Percentiles rank a stretch among this genome's conserved stretches.
phyloP scores from a whole-genome alignment of 2,329 filamentous ascomycete genomes.

The Alternaria viburni region DNA sequence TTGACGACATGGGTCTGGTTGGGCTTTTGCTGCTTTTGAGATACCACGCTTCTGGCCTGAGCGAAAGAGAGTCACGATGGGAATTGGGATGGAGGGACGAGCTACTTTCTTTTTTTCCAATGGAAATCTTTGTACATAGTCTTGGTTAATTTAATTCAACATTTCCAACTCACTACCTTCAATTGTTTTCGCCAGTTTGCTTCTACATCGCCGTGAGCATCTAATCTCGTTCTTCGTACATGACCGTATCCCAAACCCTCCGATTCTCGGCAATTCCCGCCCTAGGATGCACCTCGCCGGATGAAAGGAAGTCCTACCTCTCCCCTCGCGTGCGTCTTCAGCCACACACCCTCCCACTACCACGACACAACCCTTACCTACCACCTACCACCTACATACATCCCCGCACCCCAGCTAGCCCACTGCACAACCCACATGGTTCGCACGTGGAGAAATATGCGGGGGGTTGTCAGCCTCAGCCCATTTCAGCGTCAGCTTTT shows the following conservation, averaged over 20 bases:
- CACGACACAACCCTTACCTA: background rate
- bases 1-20: background rate
- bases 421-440: background rate
- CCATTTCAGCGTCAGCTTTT: background rate
- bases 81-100: background rate
- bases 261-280: background rate
- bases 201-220: too few species aligned
- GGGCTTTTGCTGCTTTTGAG: constrained; percentile 11
- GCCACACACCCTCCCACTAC: background rate
- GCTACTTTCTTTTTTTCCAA: background rate
- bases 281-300: background rate
- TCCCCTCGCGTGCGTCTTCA: background rate
- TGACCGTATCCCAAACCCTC: background rate
- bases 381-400: background rate
- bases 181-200: too few species aligned
- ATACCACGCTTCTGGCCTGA: constrained; percentile 30
- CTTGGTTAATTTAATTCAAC: background rate
- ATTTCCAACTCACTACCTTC: too few species aligned
- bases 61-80: constrained; percentile 12
- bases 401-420: background rate
- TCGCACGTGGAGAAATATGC: constrained; percentile 7
- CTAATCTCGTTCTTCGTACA: background rate
- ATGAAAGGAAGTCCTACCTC: background rate
- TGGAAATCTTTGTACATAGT: background rate
- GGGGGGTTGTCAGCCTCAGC: background rate